phyloP scores from a whole-genome alignment of 164 flowering plant species.

The Brasenia schreberi region DNA sequence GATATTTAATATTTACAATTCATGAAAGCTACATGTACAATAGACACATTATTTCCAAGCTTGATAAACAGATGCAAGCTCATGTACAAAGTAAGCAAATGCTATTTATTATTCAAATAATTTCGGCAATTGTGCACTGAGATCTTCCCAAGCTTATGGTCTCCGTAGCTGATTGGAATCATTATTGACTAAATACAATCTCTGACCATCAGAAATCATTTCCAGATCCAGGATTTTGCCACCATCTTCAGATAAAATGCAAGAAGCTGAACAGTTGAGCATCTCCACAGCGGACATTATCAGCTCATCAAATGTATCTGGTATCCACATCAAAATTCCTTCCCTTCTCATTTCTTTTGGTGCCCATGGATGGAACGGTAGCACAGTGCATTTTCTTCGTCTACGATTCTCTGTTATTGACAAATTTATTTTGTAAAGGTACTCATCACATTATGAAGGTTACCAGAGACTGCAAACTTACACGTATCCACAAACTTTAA shows the following conservation, averaged over 20 bases:
- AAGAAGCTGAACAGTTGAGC: constrained; percentile 20
- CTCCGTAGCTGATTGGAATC: neutral
- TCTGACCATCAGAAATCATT: constrained; percentile 68
- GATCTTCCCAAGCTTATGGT: neutral
- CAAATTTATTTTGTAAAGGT: too few species aligned
- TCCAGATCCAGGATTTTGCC: constrained; percentile 61
- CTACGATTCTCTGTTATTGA: neutral
- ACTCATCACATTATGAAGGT: too few species aligned
- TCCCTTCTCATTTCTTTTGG: constrained; percentile 32
- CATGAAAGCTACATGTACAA: too few species aligned
- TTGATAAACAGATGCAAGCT: too few species aligned
- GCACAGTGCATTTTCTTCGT: constrained; percentile 57
- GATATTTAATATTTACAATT: too few species aligned
- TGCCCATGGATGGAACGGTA: constrained; percentile 81
- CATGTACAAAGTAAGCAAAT: too few species aligned
- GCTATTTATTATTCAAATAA: too few species aligned
- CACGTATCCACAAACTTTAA: too few species aligned
- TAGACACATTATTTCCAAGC: too few species aligned
- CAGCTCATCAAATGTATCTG: constrained; percentile 52
- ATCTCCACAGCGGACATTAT: constrained; percentile 31
- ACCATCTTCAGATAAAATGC: constrained; percentile 62
- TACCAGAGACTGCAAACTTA: too few species aligned
- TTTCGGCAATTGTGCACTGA: too few species aligned
- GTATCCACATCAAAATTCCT: constrained; percentile 70
- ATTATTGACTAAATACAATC: constrained; percentile 40